Conservation (phyloP, 495 filamentous ascomycete species). For the Arthonia radiata region DNA sequence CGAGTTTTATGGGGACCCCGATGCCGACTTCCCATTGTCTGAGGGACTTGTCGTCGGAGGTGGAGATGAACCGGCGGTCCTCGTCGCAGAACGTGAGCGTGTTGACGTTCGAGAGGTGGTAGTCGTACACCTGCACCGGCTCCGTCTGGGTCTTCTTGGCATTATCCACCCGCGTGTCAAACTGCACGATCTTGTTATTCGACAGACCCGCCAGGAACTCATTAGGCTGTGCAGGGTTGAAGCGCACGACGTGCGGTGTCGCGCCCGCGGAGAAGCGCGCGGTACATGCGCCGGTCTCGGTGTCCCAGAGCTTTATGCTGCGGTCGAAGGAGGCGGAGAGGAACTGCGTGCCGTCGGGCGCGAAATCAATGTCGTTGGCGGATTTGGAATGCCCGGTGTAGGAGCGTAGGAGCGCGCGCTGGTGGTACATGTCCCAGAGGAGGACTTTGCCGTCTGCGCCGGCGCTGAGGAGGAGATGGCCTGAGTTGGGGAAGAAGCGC, state of each 20-base stretch:
- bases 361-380: slow-evolving; percentile 76
- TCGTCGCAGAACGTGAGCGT: slow-evolving; percentile 92
- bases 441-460: slow-evolving; percentile 74
- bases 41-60: slow-evolving; percentile 85
- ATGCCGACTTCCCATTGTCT: slow-evolving; percentile 97
- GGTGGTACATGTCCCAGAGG: slow-evolving; percentile 85
- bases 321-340: slow-evolving; percentile 82
- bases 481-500: slow-evolving; percentile 65
- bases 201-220: slow-evolving; percentile 93
- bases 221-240: slow-evolving; percentile 68
- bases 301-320: slow-evolving; percentile 94
- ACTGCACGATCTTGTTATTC: slow-evolving; percentile 97
- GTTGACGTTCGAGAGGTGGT: slow-evolving; percentile 91
- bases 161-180: slow-evolving; percentile 57
- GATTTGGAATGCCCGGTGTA: slow-evolving; percentile 79
- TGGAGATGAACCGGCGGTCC: slow-evolving; percentile 88
- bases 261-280: slow-evolving; percentile 75
- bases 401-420: slow-evolving; percentile 64
- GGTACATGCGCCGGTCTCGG: slow-evolving; percentile 72
- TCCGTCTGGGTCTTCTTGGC: slow-evolving; percentile 41
- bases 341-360: slow-evolving; percentile 57
- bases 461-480: slow-evolving; percentile 69
- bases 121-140: slow-evolving; percentile 90
- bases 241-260: slow-evolving; percentile 81
- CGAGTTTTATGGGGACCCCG: slow-evolving; percentile 71